These are phyloP conservation scores for Euryodendron excelsum DNA, from an alignment of 148 eudicot genomes.

Conservation along the genomic window DNA sequence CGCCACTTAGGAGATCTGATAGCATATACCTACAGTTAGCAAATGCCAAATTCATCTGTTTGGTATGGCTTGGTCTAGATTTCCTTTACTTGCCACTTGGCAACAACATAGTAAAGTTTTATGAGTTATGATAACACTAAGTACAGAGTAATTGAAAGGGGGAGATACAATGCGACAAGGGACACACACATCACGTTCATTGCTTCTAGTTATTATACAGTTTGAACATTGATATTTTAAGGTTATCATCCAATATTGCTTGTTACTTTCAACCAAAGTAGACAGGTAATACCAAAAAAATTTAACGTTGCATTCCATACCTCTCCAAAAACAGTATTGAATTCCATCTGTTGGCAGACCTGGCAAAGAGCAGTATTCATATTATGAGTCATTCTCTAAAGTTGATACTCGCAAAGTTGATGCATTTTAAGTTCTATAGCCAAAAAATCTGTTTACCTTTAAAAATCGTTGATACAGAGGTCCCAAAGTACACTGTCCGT, in stretches of 20 bases:
- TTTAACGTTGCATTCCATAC: slow-evolving; percentile 24
- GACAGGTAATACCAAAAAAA: neutral
- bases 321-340: slow-evolving; percentile 69
- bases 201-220: neutral
- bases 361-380: slow-evolving; percentile 22
- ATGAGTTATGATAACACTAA: neutral
- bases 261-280: neutral
- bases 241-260: neutral
- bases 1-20: too few relatives aligned
- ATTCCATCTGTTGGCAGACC: slow-evolving; percentile 53
- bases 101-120: neutral
- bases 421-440: neutral
- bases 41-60: too few relatives aligned
- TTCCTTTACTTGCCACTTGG: neutral
- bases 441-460: slow-evolving; percentile 36
- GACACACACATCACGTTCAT: neutral
- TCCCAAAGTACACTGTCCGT: slow-evolving; percentile 65
- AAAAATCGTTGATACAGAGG: slow-evolving; percentile 59
- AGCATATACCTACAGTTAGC: too few relatives aligned
- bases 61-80: too few relatives aligned
- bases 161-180: neutral
- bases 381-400: neutral
- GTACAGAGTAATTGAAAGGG: neutral
- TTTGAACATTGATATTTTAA: neutral
- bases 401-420: neutral